Percentiles rank a stretch among this genome's conserved stretches.
Evolutionary conservation across 352 stramenopile species (phyloP).

Genomic region (Phytopythium delawarense): DNA sequence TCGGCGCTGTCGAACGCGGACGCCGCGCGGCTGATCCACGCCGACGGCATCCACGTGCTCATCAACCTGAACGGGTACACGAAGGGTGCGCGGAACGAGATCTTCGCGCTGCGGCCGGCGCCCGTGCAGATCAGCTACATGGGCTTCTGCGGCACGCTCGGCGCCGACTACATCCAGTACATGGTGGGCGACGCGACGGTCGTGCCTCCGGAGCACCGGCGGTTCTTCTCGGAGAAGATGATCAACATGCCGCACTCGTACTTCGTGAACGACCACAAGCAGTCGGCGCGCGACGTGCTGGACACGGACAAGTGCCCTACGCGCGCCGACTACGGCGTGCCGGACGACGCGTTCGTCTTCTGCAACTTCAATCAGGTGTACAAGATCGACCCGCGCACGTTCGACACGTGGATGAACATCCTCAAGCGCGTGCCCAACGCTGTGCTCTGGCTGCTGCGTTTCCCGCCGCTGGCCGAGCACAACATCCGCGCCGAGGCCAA

Average conservation of each 20-base stretch:
- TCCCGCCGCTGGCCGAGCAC: constrained; percentile 71
- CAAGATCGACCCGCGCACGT: constrained; percentile 93
- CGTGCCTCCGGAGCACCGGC: constrained; percentile 56
- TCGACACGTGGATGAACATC: constrained; percentile 92
- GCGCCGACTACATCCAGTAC: constrained; percentile 92
- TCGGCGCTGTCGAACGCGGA: constrained; percentile 58
- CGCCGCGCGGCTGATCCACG: constrained; percentile 73
- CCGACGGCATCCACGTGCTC: constrained; percentile 87
- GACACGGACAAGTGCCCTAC: constrained; percentile 73
- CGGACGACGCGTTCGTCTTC: constrained; percentile 92
- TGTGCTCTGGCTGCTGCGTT: constrained; percentile 90
- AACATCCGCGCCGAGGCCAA: constrained; percentile 85
- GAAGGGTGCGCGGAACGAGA: constrained; percentile 89
- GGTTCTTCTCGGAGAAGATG: constrained; percentile 87
- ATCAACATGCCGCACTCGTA: constrained; percentile 92
- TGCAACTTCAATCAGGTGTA: constrained; percentile 95
- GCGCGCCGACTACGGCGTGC: constrained; percentile 84
- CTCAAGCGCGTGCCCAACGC: constrained; percentile 89
- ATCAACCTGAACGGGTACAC: constrained; percentile 94
- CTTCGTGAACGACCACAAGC: constrained; percentile 92
- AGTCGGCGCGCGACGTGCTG: constrained; percentile 78
- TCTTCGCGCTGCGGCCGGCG: constrained; percentile 89
- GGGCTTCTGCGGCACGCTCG: constrained; percentile 89
- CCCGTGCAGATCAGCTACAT: constrained; percentile 90
- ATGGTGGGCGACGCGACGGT: constrained; percentile 86